Base-by-base conservation (phyloP, 225 moss, liverwort and hornwort species). In the Lunularia cruciata region DNA sequence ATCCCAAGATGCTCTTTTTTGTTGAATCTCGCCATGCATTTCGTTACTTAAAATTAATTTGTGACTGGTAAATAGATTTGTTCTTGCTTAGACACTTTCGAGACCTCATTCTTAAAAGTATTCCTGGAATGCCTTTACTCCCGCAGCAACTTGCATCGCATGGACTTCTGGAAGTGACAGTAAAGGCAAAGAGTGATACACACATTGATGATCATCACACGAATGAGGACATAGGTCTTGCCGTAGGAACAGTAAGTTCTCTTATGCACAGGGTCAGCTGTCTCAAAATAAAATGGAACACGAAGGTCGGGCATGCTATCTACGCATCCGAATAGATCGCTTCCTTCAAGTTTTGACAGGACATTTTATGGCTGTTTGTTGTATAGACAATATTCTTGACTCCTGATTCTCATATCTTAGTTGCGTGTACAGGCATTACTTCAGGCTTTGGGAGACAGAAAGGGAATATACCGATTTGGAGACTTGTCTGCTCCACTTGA, bases 141-240 rank as follows among this genome's bases (percentile, higher is more conserved):
- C 3, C 51, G 73, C 83, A 98, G 92, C 98, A 98, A 89, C 78
- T 98, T 72, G 98, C 98, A 35, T 90, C 93, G 10, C 98, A 98
- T 79, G 98, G 98, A 65, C 85, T 98, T 8, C 81, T 98, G 69
- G 98, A 98, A 69, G 87, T 98, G 70, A 82, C 82, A 42, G 89
- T 98, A 18, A 83, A 75, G 72, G 93, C 93, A 34, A 93, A 80
- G 74, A 93, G 98, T 58, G 98, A 98, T 69, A 81, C 81, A 61
- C 78, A 91, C 69, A 98, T 98, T 51, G 98, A 98, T 74, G 98
- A 98, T 73, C 98, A 98, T 60, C 98, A 93, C 57, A 91, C 93
- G 23, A 98, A 98, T 68, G 93, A 98, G 78, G 93, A 98, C 38
- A 83, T 98, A 26, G 98, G 86, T 59, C 86, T 98, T 72, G 93